Evolutionary conservation across 2,329 filamentous ascomycete genomes (phyloP), one percentile per base, ranked within the genome.

Genomic region (Neopestalotiopsis rosae): DNA sequence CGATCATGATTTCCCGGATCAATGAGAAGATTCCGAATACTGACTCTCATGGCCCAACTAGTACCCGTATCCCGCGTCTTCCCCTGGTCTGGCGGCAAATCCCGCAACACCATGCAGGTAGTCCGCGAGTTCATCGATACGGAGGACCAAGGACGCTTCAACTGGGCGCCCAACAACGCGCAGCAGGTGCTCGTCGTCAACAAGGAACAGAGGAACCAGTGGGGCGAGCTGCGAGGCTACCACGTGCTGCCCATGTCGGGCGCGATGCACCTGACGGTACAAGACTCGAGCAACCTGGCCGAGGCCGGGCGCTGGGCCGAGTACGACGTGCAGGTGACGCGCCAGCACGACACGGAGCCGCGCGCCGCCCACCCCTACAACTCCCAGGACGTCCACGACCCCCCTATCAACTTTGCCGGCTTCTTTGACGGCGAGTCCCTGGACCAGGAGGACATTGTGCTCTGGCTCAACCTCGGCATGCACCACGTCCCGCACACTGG

Each of bases 381-480:
- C 71, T 81, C 76, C 62, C 81, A 84, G 71, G 80, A 84, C 38
- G 77, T 81, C 0, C 52, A 79, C 3, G 80, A 87, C 65, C 87
- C 87, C 5, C 78, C 85, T 3, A 76, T 88, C 24, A 79, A 88
- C 72, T 89, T 89, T 71, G 75, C 75, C 56, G 80, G 81, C 34
- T 87, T 87, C 74, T 82, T 86, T 45, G 76, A 86, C 69, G 80
- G 78, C 61, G 81, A 86, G 72, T 76, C 71, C 10, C 73, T 85
- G 3, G 72, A 76, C 56, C 79, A 85, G 67, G 81, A 84, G 73
- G 83, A 85, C 67, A 69, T 86, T 12, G 86, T 88, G 2, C 66
- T 88, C 13, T 89, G 84, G 82, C 80, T 89, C 69, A 89, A 85
- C 68, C 72, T 85, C 7, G 87, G 87, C 17, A 89, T 87, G 84